Conservation (phyloP, 768 basidiomycete species). For the Mycena rebaudengoi region DNA sequence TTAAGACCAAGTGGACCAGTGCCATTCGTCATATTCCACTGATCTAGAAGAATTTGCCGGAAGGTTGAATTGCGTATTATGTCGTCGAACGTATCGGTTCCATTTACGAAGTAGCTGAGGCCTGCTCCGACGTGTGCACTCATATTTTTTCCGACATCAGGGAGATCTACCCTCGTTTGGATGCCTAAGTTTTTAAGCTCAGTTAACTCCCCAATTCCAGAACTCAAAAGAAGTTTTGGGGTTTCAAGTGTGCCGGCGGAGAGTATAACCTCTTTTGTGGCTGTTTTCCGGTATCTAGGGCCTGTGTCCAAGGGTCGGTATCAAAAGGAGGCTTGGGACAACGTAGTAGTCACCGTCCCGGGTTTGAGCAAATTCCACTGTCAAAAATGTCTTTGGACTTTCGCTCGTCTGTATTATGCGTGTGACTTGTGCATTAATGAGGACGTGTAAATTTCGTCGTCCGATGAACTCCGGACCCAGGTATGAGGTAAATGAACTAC, state of each 20-base stretch:
- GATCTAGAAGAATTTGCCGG: slow-evolving; percentile 23
- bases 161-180: not conserved
- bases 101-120: slow-evolving; percentile 28
- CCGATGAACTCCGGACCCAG: not conserved
- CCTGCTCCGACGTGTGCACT: not conserved
- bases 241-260: not conserved
- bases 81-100: slow-evolving; percentile 38
- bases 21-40: slow-evolving; percentile 29
- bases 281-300: too few species aligned
- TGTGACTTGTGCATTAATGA: not conserved
- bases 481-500: not conserved
- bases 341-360: not conserved
- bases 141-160: not conserved
- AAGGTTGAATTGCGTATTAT: slow-evolving; percentile 21
- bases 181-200: not conserved
- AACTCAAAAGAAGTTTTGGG: not conserved
- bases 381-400: not conserved
- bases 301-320: too few species aligned
- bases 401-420: not conserved
- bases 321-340: not conserved
- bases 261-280: not conserved
- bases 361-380: not conserved
- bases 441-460: not conserved
- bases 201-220: not conserved
- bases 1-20: slow-evolving; percentile 32